Evolutionary conservation across 352 stramenopile genomes (phyloP), one percentile per base, ranked within the genome.

Genomic region (Phytophthora foliorum): DNA sequence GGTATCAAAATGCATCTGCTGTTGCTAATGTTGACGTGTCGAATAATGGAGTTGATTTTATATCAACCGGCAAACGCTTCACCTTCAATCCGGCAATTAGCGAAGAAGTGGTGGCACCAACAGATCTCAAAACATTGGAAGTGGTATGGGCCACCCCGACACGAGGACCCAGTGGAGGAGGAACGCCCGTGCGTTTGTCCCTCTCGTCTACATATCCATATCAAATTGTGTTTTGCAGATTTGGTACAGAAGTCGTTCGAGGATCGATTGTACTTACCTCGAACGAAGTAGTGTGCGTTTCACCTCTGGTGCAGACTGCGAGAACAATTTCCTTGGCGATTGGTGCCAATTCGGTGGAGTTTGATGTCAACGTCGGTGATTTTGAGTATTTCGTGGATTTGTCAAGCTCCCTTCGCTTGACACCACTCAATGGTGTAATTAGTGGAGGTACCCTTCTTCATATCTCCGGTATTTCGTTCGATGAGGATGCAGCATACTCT

Each of bases 391-490:
- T 57, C 7, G 22, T n/a, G 0, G 78, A 84, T 46, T 21, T 17
- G 0, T 87, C 71, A 3, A 46, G 46, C 13, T 44, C 10, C 1
- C 63, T 87, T 9, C n/a, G 60, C 5, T 41, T 95, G 1, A 62
- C 44, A 0, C 85, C 85, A 3, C 14, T 75, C 4, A 76, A 79
- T 42, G 86, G 86, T 11, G 72, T 82, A 6, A 48, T 79, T 11
- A 49, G 11, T 19, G 86, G 86, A 14, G 86, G 86, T 4, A 94
- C 84, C 2, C 60, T 90, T 1, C 71, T 94, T 3, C 58, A 77
- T 14, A 75, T 93, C 10, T 81, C 27, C 36, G 79, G 78, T 0
- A 46, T 61, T 11, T 8, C 38, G 1, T 86, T 92, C 42, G 64
- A 59, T 39, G 7, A 63, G 0, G 54, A 73, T 17, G 57, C 34